Evolutionary conservation across 257 asterid species (phyloP).

Genomic region (Fraxinus quadrangulata): DNA sequence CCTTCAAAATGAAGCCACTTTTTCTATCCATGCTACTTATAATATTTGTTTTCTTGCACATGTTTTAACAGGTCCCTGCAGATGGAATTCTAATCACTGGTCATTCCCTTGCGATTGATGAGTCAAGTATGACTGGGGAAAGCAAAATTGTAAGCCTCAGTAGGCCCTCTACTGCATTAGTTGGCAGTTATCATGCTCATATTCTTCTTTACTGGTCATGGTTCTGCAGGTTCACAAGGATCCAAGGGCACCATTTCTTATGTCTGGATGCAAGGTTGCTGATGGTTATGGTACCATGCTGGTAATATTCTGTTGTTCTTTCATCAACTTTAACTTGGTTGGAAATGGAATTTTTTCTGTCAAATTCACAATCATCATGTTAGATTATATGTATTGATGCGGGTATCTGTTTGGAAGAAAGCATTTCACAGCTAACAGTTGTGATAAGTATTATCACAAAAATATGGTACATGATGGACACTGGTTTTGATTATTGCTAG

Average conservation of each 20-base stretch:
- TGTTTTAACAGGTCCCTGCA: slow-evolving; percentile 74
- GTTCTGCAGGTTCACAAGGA: slow-evolving; percentile 75
- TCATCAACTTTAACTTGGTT: slow-evolving; percentile 10
- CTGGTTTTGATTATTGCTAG: slow-evolving; percentile 5
- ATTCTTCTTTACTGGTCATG: slow-evolving; percentile 22
- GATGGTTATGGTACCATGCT: slow-evolving; percentile 96
- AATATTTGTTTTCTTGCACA: slow-evolving; percentile 21
- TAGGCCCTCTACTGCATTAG: slow-evolving; percentile 20
- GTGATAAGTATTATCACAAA: neutral
- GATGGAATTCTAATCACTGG: slow-evolving; percentile 82
- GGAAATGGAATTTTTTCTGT: neutral
- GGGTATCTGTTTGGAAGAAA: neutral
- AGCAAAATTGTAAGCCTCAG: slow-evolving; percentile 78
- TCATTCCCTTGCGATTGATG: slow-evolving; percentile 88
- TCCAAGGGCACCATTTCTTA: slow-evolving; percentile 75
- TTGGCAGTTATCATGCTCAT: slow-evolving; percentile 15
- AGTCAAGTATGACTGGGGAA: slow-evolving; percentile 99
- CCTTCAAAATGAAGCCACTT: neutral
- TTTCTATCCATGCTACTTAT: neutral
- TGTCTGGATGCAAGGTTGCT: slow-evolving; percentile 98
- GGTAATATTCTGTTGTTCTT: slow-evolving; percentile 47
- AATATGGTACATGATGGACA: neutral
- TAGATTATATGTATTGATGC: neutral
- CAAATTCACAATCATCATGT: neutral
- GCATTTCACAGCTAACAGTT: slow-evolving; percentile 9